Base-by-base conservation (phyloP, 345 rosid species). In the Boechera retrofracta region DNA sequence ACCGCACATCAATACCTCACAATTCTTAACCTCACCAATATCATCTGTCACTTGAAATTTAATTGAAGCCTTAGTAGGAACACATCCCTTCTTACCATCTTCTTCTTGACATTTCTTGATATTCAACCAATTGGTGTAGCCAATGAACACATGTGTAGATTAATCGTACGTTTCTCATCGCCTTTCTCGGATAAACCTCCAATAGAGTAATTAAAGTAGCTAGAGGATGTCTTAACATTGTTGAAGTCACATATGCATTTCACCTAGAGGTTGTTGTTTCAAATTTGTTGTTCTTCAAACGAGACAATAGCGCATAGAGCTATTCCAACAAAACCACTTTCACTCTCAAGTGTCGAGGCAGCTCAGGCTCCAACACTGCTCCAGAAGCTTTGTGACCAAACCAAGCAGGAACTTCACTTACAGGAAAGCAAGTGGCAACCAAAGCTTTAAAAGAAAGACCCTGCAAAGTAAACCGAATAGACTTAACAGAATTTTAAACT, bases 361-460 rank as follows among this genome's bases (percentile, higher is more conserved):
- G 36, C 35, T 28, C 59, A 2, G 4, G 35, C 1, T 54, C 60
- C 10, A 55, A 12, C 10, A 12, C 36, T 55, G 60, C 4, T 55
- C 60, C 38, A 29, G 36, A 5, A 12, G 60, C 36, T 55, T 0
- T 55, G 10, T 55, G 18, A 55, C 18, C 3, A 6, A 29, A 55
- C 60, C 36, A 55, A 5, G 2, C 18, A 0, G 60, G 60, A 55
- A 55, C 60, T 29, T 55, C 60, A 55, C 36, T 55, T 55, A 36
- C 60, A 3, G 36, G 60, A 13, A 55, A 55, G 33, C 60, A 28
- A 2, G 36, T 55, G 10, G 60, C n/a, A 55, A 55, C 60, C 60
- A 55, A 55, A 28, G 60, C 60, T 55, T 55, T 36, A 29, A 55
- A 55, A 55, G 13, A 13, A 55, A 55, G 60, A 16, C 54, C 54